Evolutionary conservation across 805 yeast genomes (phyloP), one percentile per base, ranked within the genome.

Genomic region (Kuraishia piskuri): DNA sequence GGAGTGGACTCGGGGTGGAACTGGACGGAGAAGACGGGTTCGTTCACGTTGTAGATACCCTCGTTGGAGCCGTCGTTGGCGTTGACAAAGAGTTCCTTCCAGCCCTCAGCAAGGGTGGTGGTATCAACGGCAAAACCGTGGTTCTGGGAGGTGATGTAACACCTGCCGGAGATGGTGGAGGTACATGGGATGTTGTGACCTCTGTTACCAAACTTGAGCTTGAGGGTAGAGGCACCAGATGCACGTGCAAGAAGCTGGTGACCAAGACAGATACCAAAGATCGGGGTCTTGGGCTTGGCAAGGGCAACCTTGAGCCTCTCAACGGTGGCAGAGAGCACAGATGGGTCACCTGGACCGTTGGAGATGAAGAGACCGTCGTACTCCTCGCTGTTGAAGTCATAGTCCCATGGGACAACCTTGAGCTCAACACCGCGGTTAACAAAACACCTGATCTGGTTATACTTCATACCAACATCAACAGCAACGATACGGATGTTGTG

Each of bases 331-430:
- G 82, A 69, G 82, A 94, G 78, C 54, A 88, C 89, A 48, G 94
- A 80, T 54, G 99, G 99, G 74, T 94, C 98, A 81, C 99, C 99
- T 25, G 99, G 99, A 76, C 99, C 99, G 72, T 94, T 94, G 53
- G 97, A 91, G 59, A 92, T 76, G 72, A 94, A 94, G 63, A 94
- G 78, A 76, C 99, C 99, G 69, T 94, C 99, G 68, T 86, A 94
- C 57, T 83, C 78, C 70, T 90, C 96, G 51, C 71, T 64, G 57
- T 87, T 75, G 69, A 87, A 85, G 70, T 90, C 96, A 67, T 90
- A 84, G 68, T 94, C 85, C 91, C 92, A 92, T 56, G 99, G 98
- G 50, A 94, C 97, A 53, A 94, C 97, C 67, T 83, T 81, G 61
- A 94, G 77, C 73, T 95, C 97, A 52, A 94, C 97, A 69, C 99